phyloP scores from a whole-genome alignment of 495 filamentous ascomycete genomes.

The Friedmanniomyces simplex region DNA sequence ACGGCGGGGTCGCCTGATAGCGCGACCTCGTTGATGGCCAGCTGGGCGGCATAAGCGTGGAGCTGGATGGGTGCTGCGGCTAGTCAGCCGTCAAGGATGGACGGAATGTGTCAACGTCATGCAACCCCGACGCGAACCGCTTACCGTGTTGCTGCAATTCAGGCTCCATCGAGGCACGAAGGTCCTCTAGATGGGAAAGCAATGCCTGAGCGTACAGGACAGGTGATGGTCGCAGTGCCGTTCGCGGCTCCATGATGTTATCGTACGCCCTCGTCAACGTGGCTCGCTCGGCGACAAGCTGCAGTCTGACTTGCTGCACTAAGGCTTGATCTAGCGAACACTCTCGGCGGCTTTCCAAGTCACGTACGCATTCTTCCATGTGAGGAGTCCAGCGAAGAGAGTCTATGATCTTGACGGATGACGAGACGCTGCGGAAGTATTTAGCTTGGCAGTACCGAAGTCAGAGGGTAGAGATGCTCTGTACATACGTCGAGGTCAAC shows the following conservation, averaged over 20 bases:
- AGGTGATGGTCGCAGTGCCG: not conserved
- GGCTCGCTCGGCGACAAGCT: conserved; percentile 26
- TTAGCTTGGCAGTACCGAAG: not conserved
- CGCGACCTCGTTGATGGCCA: not conserved
- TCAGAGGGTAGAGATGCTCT: not conserved
- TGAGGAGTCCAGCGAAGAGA: conserved; percentile 43
- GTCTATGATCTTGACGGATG: conserved; percentile 36
- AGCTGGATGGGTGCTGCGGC: not conserved
- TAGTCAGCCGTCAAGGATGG: not conserved
- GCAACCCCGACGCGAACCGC: not conserved
- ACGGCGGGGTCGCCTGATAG: not conserved
- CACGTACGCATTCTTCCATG: conserved; percentile 42
- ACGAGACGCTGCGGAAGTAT: conserved; percentile 29
- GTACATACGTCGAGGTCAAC: not conserved
- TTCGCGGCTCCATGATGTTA: not conserved
- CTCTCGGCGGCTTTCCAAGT: conserved; percentile 36
- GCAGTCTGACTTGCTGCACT: conserved; percentile 37
- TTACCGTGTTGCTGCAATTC: not conserved
- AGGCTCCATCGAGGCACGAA: not conserved
- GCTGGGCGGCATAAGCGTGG: not conserved
- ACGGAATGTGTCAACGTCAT: not conserved
- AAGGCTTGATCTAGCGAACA: conserved; percentile 40
- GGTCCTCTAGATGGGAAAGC: not conserved
- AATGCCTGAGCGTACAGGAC: not conserved
- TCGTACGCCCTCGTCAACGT: not conserved